Conservation (phyloP, 1,284 basidiomycete species). For the Malassezia sp. region DNA sequence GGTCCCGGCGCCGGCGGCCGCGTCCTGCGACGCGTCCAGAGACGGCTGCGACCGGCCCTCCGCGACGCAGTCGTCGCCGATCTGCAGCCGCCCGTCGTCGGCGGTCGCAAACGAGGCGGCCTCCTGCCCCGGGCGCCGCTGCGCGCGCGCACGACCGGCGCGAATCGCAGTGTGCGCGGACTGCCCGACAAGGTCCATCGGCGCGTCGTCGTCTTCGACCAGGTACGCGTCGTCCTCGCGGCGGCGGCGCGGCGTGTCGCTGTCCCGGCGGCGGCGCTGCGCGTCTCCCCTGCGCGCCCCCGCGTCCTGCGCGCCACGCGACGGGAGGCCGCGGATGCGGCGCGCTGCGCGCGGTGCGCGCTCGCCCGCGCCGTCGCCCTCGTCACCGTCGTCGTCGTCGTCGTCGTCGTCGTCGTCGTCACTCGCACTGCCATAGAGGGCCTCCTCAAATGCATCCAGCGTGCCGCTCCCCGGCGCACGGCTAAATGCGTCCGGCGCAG, state of each 20-base stretch:
- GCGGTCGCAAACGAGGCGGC: constrained; percentile 78
- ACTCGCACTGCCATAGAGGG: constrained; percentile 37
- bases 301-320: neutral
- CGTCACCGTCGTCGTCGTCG: too few relatives aligned
- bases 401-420: constrained; percentile 33
- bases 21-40: constrained; percentile 47
- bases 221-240: constrained; percentile 52
- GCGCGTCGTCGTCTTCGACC: constrained; percentile 79
- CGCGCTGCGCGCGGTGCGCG: neutral
- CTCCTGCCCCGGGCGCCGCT: constrained; percentile 59
- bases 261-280: neutral
- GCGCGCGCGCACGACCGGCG: constrained; percentile 15
- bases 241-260: neutral
- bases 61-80: constrained; percentile 53
- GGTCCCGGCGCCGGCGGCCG: constrained; percentile 56
- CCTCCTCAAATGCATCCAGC: constrained; percentile 42
- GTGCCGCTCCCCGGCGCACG: neutral
- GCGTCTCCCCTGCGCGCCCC: too few relatives aligned
- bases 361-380: too few relatives aligned
- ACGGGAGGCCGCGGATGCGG: neutral
- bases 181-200: constrained; percentile 85
- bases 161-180: constrained; percentile 18
- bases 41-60: constrained; percentile 14
- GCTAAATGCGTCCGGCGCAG: constrained; percentile 1
- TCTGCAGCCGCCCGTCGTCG: constrained; percentile 76